Evolutionary conservation across 306 rosid species (phyloP).

Genomic region (Potentilla sterilis): DNA sequence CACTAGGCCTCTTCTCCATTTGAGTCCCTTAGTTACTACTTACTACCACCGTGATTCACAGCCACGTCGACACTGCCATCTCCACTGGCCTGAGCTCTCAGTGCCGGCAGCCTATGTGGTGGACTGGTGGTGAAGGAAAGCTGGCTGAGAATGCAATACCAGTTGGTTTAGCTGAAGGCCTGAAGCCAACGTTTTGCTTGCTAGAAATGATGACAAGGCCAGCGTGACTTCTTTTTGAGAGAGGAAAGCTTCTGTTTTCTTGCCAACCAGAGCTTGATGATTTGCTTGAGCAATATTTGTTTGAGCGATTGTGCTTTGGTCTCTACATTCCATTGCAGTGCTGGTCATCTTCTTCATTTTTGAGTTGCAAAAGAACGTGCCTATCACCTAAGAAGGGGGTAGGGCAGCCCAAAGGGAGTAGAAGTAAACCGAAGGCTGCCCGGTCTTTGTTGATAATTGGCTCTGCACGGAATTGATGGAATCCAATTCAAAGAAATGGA

Average conservation of each 20-base stretch:
- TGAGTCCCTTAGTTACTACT: constrained; percentile 28
- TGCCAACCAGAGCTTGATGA: background rate
- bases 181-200: constrained; percentile 30
- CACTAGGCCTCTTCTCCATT: constrained; percentile 48
- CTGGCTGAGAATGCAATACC: constrained; percentile 21
- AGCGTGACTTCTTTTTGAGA: background rate
- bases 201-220: constrained; percentile 34
- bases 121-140: constrained; percentile 24
- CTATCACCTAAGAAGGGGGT: too few species aligned
- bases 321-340: background rate
- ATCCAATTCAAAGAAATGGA: too few species aligned
- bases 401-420: too few species aligned
- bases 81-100: constrained; percentile 49
- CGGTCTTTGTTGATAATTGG: too few species aligned
- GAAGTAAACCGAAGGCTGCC: too few species aligned
- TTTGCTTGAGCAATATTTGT: background rate
- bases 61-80: constrained; percentile 46
- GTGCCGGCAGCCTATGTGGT: constrained; percentile 20
- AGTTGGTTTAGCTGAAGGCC: background rate
- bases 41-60: constrained; percentile 31
- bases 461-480: too few species aligned
- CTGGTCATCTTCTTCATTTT: too few species aligned
- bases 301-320: background rate
- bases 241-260: background rate
- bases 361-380: too few species aligned